Evolutionary conservation across 108 stramenopile species (phyloP), one percentile per base, ranked within the genome.

Genomic region (Nannochloropsis granulata): DNA sequence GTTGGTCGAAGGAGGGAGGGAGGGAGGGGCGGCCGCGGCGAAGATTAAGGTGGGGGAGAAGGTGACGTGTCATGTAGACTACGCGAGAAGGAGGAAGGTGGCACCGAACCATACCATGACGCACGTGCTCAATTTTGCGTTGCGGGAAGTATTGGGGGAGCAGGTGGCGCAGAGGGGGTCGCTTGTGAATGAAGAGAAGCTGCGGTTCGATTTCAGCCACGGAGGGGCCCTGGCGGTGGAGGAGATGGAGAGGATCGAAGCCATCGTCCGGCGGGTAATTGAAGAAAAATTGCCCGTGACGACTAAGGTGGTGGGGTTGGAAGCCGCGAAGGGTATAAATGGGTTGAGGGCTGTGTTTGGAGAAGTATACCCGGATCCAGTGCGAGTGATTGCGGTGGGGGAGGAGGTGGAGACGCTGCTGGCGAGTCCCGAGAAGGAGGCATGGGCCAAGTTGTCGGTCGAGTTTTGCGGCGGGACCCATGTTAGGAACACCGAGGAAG

Each of bases 381-480:
- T 99, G n/a, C 93, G 98, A 43, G 97, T 99, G 24, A 95, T 99
- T 9, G 91, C 94, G 21, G 95, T 99, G 12, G 91, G 96, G 9
- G 89, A 90, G 3, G 82, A 83, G 84, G 90, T 97, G 82, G 85
- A 91, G 25, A 88, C 91, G 26, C 93, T 98, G 80, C 80, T 95
- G 45, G 91, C 87, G 34, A 92, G 97, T 82, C 97, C 98, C 19
- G 90, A 91, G 82, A 94, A 96, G 83, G 83, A 91, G n/a, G 88
- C 88, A 78, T 98, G 97, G 97, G 90, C 87, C 43, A 90, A 92
- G 25, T 93, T 95, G 89, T 96, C 96, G 87, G 92, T 98, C 46
- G 99, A 99, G 92, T 97, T 99, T 89, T 99, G 99, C 87, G 99
- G 99, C 24, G 99, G 97, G 24, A 99, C 99, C 8, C 99, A 99